phyloP scores from a whole-genome alignment of 2,329 filamentous ascomycete species.

The Dryadomyces quercus-mongolicae region DNA sequence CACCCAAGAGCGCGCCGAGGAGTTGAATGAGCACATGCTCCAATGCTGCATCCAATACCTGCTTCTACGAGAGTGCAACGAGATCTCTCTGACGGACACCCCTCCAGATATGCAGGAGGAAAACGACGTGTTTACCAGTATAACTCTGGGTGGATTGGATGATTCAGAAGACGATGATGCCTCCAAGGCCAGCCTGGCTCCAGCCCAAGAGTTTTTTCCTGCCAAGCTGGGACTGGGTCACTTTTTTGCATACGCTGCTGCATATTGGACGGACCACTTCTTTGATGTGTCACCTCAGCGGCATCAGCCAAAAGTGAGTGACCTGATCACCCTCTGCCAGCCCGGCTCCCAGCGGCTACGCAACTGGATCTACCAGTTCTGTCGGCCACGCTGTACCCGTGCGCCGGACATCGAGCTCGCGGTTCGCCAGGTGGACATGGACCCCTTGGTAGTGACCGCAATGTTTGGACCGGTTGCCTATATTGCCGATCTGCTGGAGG shows the following conservation, averaged over 20 bases:
- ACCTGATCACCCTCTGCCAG: neutral
- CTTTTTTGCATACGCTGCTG: neutral
- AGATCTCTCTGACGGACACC: neutral
- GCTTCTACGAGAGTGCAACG: neutral
- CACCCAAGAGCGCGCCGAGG: neutral
- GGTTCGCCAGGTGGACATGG: neutral
- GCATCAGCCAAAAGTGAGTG: neutral
- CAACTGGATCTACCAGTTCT: constrained; percentile 1
- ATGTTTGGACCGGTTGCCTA: neutral
- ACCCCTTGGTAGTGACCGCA: neutral
- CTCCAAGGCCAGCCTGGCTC: neutral
- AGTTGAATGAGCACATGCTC: neutral
- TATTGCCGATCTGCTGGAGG: neutral
- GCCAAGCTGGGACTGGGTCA: neutral
- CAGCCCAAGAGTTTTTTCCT: neutral
- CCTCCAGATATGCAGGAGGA: neutral
- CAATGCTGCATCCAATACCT: neutral
- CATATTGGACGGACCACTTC: neutral
- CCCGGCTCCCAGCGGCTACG: neutral
- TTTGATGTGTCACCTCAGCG: neutral
- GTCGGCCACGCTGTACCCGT: neutral
- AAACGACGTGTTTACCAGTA: neutral
- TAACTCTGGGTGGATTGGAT: neutral
- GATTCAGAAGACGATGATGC: neutral
- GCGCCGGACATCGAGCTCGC: neutral